Evolutionary conservation across 1,284 basidiomycete species (phyloP).

Genomic region (Ustilago nuda): DNA sequence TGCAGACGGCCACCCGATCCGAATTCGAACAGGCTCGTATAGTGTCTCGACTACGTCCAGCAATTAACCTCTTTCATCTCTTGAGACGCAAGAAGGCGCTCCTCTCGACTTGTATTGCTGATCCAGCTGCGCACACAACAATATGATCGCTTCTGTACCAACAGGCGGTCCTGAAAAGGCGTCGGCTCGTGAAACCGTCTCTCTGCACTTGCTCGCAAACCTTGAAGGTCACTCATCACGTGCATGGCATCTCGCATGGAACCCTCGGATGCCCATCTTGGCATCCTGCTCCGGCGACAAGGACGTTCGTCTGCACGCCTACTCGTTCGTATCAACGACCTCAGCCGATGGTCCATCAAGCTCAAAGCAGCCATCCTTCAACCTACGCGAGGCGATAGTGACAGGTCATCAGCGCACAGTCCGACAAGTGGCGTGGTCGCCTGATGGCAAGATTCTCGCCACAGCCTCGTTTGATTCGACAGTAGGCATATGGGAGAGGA

Average conservation of each 20-base stretch:
- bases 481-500: constrained; percentile 86
- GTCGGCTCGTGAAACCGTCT: constrained; percentile 8
- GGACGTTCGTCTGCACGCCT: constrained; percentile 85
- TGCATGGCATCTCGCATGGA: constrained; percentile 89
- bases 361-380: constrained; percentile 56
- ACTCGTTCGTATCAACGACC: constrained; percentile 70
- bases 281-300: constrained; percentile 96
- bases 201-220: constrained; percentile 41
- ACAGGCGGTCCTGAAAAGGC: constrained; percentile 7
- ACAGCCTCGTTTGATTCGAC: constrained; percentile 95
- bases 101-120: background rate
- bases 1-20: background rate
- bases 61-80: background rate
- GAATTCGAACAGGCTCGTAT: background rate
- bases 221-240: constrained; percentile 65
- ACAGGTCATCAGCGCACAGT: constrained; percentile 93
- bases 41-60: background rate
- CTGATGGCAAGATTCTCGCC: constrained; percentile 87
- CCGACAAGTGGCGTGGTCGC: constrained; percentile 88
- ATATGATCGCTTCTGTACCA: constrained; percentile 12
- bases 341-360: constrained; percentile 44
- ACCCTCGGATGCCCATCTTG: constrained; percentile 82
- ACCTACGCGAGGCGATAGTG: constrained; percentile 66
- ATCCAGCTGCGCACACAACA: background rate
- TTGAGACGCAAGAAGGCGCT: too few relatives aligned